Conservation (phyloP, 2,329 filamentous ascomycete species). For the Neurospora crassa region DNA sequence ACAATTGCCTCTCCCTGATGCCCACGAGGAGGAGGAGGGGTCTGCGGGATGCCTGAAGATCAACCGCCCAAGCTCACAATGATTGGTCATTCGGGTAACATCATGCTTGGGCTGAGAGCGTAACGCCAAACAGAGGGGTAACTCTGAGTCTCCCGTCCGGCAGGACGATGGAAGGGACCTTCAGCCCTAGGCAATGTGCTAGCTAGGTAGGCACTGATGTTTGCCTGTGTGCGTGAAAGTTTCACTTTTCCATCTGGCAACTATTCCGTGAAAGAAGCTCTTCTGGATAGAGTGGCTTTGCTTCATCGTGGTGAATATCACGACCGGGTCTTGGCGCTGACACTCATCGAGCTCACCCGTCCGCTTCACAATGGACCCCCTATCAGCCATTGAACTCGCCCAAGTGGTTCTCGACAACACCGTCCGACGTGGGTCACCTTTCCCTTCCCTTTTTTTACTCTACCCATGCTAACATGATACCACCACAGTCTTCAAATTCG, state of each 20-base stretch:
- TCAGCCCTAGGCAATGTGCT: not conserved
- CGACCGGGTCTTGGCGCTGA: not conserved
- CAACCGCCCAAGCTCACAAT: not conserved
- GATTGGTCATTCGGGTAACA: not conserved
- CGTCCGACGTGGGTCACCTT: constrained; percentile 1
- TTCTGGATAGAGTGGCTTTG: not conserved
- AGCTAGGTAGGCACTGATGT: not conserved
- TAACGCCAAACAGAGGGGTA: not conserved
- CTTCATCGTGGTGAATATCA: not conserved
- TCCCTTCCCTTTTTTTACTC: too few species aligned
- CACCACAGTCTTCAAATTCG: constrained; percentile 17
- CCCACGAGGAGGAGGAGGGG: not conserved
- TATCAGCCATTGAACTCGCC: constrained; percentile 10
- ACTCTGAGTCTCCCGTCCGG: too few species aligned
- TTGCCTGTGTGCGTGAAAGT: not conserved
- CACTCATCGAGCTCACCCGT: not conserved
- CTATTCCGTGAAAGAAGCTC: not conserved
- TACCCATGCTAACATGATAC: too few species aligned
- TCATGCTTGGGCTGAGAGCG: not conserved
- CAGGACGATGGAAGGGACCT: not conserved
- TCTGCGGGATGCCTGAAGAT: not conserved
- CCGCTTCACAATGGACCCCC: constrained; percentile 1
- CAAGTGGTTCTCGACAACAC: constrained; percentile 16
- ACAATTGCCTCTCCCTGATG: too few species aligned
- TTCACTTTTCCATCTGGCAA: not conserved